Evolutionary conservation across 257 asterid genomes (phyloP).

Genomic region (Fraxinus americana): DNA sequence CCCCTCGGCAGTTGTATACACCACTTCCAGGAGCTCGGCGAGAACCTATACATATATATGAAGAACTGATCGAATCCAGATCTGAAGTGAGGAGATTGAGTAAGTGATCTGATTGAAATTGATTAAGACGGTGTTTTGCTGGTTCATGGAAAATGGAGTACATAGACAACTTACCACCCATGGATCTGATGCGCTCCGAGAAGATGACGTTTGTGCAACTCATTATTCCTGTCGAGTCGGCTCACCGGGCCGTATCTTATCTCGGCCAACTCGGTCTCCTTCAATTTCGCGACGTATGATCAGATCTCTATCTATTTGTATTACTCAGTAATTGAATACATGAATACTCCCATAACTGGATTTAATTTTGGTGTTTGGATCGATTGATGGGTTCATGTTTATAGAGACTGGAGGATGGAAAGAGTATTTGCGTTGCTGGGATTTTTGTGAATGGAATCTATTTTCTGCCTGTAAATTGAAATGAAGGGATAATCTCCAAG

Average conservation of each 20-base stretch:
- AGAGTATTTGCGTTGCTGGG: background rate
- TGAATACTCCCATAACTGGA: background rate
- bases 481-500: background rate
- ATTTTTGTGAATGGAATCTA: background rate
- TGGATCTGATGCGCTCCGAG: constrained; percentile 99
- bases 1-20: constrained; percentile 22
- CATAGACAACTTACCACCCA: constrained; percentile 66
- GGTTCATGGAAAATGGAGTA: constrained; percentile 72
- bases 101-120: constrained; percentile 26
- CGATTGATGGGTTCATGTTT: background rate
- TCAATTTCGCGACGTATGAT: constrained; percentile 86
- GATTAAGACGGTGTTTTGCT: constrained; percentile 19
- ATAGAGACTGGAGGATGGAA: background rate
- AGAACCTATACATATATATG: background rate
- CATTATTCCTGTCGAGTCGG: constrained; percentile 92
- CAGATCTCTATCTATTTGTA: constrained; percentile 30
- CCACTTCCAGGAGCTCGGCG: constrained; percentile 8
- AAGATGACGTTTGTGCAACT: constrained; percentile 90
- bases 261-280: constrained; percentile 94
- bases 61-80: constrained; percentile 37
- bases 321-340: background rate
- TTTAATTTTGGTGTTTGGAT: background rate
- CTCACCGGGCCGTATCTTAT: constrained; percentile 91
- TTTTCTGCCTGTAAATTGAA: background rate
- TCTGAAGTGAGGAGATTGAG: constrained; percentile 33